phyloP scores from a whole-genome alignment of 306 rosid genomes.

The Vigna radiata region DNA sequence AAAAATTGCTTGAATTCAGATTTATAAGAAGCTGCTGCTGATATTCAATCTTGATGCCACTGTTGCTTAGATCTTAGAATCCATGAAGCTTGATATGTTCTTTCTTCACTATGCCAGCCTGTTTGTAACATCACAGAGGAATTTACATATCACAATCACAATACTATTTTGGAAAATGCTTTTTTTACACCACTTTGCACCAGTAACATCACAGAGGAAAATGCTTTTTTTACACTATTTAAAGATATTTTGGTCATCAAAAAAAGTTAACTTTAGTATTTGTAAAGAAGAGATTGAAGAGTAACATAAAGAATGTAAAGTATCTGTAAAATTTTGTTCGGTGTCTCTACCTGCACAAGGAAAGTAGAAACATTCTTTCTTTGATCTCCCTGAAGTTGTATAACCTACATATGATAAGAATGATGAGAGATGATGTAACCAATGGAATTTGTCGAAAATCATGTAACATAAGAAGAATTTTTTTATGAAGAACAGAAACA shows the following conservation, averaged over 20 bases:
- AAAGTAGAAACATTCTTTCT: conserved; percentile 65
- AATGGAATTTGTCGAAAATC: neutral
- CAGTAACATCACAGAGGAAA: too few species aligned
- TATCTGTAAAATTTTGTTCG: too few species aligned
- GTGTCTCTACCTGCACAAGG: conserved; percentile 59
- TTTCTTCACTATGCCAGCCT: conserved; percentile 73
- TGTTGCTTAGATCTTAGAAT: conserved; percentile 44
- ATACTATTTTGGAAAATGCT: too few species aligned
- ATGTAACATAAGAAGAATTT: neutral
- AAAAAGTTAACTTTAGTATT: too few species aligned
- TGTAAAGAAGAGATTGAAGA: too few species aligned
- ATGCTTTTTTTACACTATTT: too few species aligned
- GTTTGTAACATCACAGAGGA: conserved; percentile 35
- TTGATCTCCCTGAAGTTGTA: conserved; percentile 75
- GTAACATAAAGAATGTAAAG: too few species aligned
- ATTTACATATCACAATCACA: neutral
- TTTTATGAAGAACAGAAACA: conserved; percentile 17
- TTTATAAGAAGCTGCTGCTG: conserved; percentile 37
- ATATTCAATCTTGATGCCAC: conserved; percentile 36
- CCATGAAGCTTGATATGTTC: conserved; percentile 72
- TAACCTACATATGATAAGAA: conserved; percentile 48
- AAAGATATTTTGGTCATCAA: too few species aligned
- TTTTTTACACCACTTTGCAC: too few species aligned
- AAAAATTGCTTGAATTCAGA: conserved; percentile 42
- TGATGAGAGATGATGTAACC: neutral